Percentiles rank a stretch among this genome's conserved stretches.
Conservation (phyloP, 495 filamentous ascomycete genomes). For the Talaromyces wortmannii region DNA sequence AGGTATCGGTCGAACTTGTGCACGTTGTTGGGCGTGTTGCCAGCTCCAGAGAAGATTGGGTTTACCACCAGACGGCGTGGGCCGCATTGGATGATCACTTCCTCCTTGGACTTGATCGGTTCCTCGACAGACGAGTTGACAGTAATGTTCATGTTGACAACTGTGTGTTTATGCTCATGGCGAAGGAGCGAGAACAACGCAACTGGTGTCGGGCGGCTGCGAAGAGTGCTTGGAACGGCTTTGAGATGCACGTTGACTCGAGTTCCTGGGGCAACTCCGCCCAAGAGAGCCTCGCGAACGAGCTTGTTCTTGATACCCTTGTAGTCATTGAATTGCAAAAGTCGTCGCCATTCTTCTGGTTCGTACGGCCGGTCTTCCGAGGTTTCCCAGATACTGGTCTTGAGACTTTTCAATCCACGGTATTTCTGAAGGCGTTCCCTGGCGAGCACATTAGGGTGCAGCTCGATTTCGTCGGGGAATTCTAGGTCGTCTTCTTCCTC, state of each 20-base stretch:
- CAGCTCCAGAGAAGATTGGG: constrained; percentile 77
- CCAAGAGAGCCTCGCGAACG: constrained; percentile 72
- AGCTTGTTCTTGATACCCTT: constrained; percentile 68
- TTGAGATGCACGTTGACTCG: constrained; percentile 75
- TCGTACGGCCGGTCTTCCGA: constrained; percentile 78
- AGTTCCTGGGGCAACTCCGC: constrained; percentile 77
- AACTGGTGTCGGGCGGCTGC: constrained; percentile 51
- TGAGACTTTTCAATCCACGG: constrained; percentile 82
- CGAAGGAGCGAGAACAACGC: constrained; percentile 78
- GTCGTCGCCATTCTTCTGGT: constrained; percentile 80
- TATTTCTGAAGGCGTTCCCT: constrained; percentile 80
- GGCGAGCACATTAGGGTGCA: constrained; percentile 80
- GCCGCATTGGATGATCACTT: constrained; percentile 83
- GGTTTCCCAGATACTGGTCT: constrained; percentile 80
- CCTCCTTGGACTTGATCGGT: constrained; percentile 82
- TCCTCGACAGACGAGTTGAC: constrained; percentile 62
- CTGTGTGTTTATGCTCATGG: constrained; percentile 90
- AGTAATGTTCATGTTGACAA: constrained; percentile 78
- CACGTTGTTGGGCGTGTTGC: constrained; percentile 86
- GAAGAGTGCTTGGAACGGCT: constrained; percentile 57
- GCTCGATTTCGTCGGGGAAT: constrained; percentile 95
- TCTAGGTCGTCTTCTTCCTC: constrained; percentile 86
- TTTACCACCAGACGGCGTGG: constrained; percentile 80
- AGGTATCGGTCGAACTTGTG: constrained; percentile 95
- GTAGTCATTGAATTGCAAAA: constrained; percentile 80